These are phyloP conservation scores for Penicillium palitans DNA, from an alignment of 2,329 filamentous ascomycete genomes.

Conservation along the genomic window DNA sequence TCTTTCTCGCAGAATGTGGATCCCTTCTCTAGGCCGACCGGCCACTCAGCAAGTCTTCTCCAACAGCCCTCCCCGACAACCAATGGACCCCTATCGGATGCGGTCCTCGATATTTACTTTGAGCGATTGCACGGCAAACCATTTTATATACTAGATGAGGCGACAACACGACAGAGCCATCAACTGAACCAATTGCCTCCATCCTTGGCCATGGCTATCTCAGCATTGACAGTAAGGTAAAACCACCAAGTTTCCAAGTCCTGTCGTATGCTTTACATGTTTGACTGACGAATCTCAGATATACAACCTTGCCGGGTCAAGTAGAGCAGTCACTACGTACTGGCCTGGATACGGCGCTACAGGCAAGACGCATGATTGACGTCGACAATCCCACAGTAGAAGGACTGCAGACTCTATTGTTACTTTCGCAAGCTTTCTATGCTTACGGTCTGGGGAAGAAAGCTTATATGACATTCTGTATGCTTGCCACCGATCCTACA, in stretches of 20 bases:
- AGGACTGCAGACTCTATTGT: constrained; percentile 70
- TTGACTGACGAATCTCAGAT: constrained; percentile 52
- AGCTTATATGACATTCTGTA: constrained; percentile 82
- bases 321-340: constrained; percentile 67
- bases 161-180: constrained; percentile 68
- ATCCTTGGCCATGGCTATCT: constrained; percentile 54
- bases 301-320: constrained; percentile 66
- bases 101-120: constrained; percentile 77
- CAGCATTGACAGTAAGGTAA: constrained; percentile 63
- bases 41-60: constrained; percentile 15
- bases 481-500: not conserved
- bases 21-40: constrained; percentile 15
- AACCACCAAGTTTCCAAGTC: constrained; percentile 15
- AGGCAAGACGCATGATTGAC: constrained; percentile 69
- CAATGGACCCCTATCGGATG: constrained; percentile 55
- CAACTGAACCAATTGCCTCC: constrained; percentile 65
- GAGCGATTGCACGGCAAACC: constrained; percentile 76
- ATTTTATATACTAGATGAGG: constrained; percentile 78
- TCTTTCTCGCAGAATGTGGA: constrained; percentile 20
- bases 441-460: constrained; percentile 79
- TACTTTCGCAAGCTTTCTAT: constrained; percentile 74
- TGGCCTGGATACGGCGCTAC: constrained; percentile 71
- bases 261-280: constrained; percentile 26
- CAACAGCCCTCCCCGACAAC: constrained; percentile 21
- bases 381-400: constrained; percentile 80